Evolutionary conservation across 768 basidiomycete genomes (phyloP).

Genomic region (Lentinula boryana): DNA sequence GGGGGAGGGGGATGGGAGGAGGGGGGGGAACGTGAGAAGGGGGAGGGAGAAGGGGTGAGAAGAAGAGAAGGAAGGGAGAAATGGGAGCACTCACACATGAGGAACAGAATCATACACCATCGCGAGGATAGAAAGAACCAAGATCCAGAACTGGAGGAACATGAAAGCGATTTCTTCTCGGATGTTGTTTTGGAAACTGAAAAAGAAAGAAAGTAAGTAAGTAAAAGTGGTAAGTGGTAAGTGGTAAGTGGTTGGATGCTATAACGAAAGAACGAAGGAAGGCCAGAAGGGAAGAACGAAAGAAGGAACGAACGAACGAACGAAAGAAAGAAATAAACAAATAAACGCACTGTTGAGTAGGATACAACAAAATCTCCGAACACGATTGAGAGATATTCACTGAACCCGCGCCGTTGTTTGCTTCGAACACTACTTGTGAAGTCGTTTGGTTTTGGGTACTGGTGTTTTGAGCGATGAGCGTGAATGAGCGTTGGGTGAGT

Average conservation of each 20-base stretch:
- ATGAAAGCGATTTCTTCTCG: slow-evolving; percentile 45
- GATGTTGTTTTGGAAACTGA: slow-evolving; percentile 34
- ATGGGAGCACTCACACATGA: slow-evolving; percentile 35
- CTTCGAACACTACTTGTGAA: too few relatives aligned
- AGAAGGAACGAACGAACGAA: too few relatives aligned
- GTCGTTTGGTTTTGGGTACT: too few relatives aligned
- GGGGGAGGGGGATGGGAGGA: not conserved
- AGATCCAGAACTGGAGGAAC: slow-evolving; percentile 48
- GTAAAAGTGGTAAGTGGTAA: too few relatives aligned
- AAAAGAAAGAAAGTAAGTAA: not conserved
- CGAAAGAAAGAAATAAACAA: not conserved
- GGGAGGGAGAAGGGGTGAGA: too few relatives aligned
- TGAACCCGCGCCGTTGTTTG: not conserved
- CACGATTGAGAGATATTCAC: slow-evolving; percentile 32
- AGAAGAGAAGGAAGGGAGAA: too few relatives aligned
- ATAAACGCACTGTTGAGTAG: slow-evolving; percentile 34
- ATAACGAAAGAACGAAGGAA: too few relatives aligned
- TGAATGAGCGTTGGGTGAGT: too few relatives aligned
- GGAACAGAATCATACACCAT: slow-evolving; percentile 48
- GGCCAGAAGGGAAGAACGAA: too few relatives aligned
- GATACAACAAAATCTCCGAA: slow-evolving; percentile 36
- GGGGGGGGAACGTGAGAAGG: not conserved
- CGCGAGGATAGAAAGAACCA: slow-evolving; percentile 43
- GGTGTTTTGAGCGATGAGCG: not conserved
- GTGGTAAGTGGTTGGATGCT: too few relatives aligned